Evolutionary conservation across 2,329 filamentous ascomycete genomes (phyloP).

Genomic region (Colletotrichum sp.): DNA sequence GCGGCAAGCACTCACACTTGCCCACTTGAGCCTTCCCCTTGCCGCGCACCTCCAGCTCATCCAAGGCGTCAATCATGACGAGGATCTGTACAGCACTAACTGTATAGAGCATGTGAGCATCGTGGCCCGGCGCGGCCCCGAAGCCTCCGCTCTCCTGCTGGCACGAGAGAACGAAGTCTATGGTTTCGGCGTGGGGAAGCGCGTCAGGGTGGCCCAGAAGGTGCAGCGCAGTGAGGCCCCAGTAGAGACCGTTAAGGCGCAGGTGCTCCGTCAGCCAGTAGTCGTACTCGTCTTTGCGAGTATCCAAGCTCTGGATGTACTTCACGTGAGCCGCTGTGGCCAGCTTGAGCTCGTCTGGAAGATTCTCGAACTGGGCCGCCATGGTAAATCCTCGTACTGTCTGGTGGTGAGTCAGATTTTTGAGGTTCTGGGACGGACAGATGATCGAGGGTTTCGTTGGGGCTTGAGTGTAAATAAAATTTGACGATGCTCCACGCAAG

Average conservation of each 20-base stretch:
- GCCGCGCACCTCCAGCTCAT: conserved; percentile 76
- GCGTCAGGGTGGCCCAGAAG: conserved; percentile 82
- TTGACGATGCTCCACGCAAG: neutral
- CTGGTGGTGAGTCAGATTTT: neutral
- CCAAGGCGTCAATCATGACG: conserved; percentile 82
- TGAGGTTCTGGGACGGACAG: neutral
- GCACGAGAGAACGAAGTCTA: conserved; percentile 95
- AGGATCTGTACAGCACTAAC: conserved; percentile 95
- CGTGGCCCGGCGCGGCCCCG: conserved; percentile 90
- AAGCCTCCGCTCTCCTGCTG: conserved; percentile 90
- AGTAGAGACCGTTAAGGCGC: conserved; percentile 94
- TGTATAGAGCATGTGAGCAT: conserved; percentile 95
- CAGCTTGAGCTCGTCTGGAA: conserved; percentile 49
- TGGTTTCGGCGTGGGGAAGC: conserved; percentile 78
- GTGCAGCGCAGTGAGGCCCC: conserved; percentile 90
- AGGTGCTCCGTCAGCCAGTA: conserved; percentile 99
- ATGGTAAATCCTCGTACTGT: conserved; percentile 26
- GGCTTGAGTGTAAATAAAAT: neutral
- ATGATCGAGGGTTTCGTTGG: neutral
- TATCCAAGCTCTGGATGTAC: conserved; percentile 93
- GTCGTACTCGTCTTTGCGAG: conserved; percentile 90
- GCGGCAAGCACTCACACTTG: conserved; percentile 67
- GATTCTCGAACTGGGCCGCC: conserved; percentile 35
- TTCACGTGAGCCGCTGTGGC: conserved; percentile 73
- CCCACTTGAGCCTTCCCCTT: conserved; percentile 76